Conservation (phyloP, 2,329 filamentous ascomycete genomes). For the Sporothrix euskadiensis region DNA sequence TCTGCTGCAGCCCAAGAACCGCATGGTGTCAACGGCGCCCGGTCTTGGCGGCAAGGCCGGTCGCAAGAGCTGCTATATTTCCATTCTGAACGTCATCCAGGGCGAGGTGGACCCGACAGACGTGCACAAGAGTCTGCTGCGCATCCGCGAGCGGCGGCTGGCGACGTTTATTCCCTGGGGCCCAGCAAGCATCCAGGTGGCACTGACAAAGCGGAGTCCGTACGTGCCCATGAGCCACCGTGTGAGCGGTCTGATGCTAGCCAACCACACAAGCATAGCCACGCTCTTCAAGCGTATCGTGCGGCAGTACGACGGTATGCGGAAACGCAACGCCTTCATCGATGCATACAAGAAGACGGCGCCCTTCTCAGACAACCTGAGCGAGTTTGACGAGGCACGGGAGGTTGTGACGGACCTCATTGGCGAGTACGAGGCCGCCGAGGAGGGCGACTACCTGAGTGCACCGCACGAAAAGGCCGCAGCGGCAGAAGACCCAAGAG, state of each 20-base stretch:
- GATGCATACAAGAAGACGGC: slow-evolving; percentile 96
- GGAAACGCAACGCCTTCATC: slow-evolving; percentile 95
- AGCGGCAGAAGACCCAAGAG: slow-evolving; percentile 47
- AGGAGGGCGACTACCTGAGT: slow-evolving; percentile 85
- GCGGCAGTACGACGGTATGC: slow-evolving; percentile 86
- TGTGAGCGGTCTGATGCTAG: slow-evolving; percentile 94
- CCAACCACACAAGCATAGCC: slow-evolving; percentile 95
- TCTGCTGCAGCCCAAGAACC: slow-evolving; percentile 94
- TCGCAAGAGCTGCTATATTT: slow-evolving; percentile 99
- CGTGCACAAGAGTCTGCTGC: slow-evolving; percentile 94
- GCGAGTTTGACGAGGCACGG: slow-evolving; percentile 92
- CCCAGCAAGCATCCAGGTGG: slow-evolving; percentile 95
- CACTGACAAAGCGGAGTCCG: slow-evolving; percentile 91
- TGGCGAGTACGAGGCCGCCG: slow-evolving; percentile 92
- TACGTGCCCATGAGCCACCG: slow-evolving; percentile 93
- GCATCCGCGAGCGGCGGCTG: slow-evolving; percentile 89
- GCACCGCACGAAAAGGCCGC: slow-evolving; percentile 57
- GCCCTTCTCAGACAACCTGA: slow-evolving; percentile 85
- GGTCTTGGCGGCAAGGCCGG: slow-evolving; percentile 45
- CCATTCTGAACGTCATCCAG: slow-evolving; percentile 97
- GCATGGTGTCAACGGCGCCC: slow-evolving; percentile 96
- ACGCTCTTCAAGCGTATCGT: slow-evolving; percentile 96
- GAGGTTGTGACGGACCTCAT: slow-evolving; percentile 91
- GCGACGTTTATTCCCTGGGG: slow-evolving; percentile 99
- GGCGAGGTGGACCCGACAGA: slow-evolving; percentile 97